Evolutionary conservation across 805 yeast genomes (phyloP), one percentile per base, ranked within the genome.

Genomic region (Candida parachauliodes): DNA sequence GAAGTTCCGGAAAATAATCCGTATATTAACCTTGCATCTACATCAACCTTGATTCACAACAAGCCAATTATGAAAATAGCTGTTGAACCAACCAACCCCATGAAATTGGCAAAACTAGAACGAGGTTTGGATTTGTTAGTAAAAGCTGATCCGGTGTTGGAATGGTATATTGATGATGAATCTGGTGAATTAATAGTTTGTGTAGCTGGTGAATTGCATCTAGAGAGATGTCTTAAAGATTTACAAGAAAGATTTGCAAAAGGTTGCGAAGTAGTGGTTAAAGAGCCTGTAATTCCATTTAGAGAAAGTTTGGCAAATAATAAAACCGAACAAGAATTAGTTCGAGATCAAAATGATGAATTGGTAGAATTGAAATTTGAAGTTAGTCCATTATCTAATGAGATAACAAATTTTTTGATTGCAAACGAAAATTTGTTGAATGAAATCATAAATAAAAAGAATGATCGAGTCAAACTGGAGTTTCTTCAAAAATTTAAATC

Each of bases 31-130:
- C 61, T 79, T 37, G 68, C 72, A 0, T 52, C 71, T 1, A 75
- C 83, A 11, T 60, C 71, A 1, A 59, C 69, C 1, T 60, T 68
- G 45, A 65, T 65, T 34, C 72, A 68, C 46, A 77, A 84, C n/a
- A 85, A 88, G 22, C 98, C 98, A 1, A 91, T 93, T 55, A 87
- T 93, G 48, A 79, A 88, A 47, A 96, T 93, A 22, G 97, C 98
- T 0, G 68, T 93, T n/a, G 99, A 93, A 55, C 96, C 99, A 1
- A 82, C 76, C 4, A 84, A 88, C 49, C 96, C 96, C 8, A 72
- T 82, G 34, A 81, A 88, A 48, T 76, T 88, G 72, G 80, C 76
- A 32, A 76, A 76, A 49, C 67, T 93, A 30, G 95, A 81, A 35
- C 70, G 71, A 20, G 99, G 98, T 0, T 68, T 93, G 42, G 79